A percentile compares a stretch with the other conserved stretches of the same genome.
Conservation (phyloP, 352 stramenopile species). For the Globisporangium lucens region DNA sequence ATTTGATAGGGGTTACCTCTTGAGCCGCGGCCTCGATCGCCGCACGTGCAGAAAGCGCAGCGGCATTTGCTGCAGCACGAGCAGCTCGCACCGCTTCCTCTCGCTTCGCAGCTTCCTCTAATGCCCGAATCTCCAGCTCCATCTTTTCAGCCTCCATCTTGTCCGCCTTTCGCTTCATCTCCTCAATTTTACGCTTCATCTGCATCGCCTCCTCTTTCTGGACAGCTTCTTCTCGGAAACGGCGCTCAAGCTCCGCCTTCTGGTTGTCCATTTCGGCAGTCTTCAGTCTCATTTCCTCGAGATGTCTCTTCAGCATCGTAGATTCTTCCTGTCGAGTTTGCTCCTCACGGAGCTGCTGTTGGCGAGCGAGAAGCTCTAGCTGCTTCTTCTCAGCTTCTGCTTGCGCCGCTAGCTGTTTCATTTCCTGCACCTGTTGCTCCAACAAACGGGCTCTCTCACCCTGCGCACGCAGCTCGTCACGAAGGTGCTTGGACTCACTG, state of each 20-base stretch:
- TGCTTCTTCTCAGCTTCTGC: constrained; percentile 47
- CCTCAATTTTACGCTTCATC: constrained; percentile 41
- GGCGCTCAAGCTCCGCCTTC: constrained; percentile 36
- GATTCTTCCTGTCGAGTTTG: constrained; percentile 42
- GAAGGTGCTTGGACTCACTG: constrained; percentile 61
- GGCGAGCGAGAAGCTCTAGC: constrained; percentile 30
- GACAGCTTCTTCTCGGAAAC: constrained; percentile 33
- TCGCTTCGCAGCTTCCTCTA: constrained; percentile 44
- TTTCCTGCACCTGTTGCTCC: constrained; percentile 53
- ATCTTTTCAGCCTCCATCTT: constrained; percentile 51
- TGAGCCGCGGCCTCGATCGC: constrained; percentile 60
- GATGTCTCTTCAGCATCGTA: constrained; percentile 35
- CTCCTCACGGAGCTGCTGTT: constrained; percentile 34
- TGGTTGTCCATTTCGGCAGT: constrained; percentile 32
- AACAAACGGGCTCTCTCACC: constrained; percentile 51
- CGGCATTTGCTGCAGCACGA: constrained; percentile 55
- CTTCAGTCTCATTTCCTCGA: constrained; percentile 55
- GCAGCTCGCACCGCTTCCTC: constrained; percentile 63
- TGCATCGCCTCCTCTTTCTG: constrained; percentile 35
- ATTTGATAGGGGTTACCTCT: constrained; percentile 26
- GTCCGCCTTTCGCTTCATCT: constrained; percentile 43
- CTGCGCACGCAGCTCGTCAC: constrained; percentile 58
- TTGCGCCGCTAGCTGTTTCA: constrained; percentile 37
- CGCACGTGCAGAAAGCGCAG: constrained; percentile 62
- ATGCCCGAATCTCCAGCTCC: constrained; percentile 36